Conservation (phyloP, 2,329 filamentous ascomycete genomes). For the Fusarium citri region DNA sequence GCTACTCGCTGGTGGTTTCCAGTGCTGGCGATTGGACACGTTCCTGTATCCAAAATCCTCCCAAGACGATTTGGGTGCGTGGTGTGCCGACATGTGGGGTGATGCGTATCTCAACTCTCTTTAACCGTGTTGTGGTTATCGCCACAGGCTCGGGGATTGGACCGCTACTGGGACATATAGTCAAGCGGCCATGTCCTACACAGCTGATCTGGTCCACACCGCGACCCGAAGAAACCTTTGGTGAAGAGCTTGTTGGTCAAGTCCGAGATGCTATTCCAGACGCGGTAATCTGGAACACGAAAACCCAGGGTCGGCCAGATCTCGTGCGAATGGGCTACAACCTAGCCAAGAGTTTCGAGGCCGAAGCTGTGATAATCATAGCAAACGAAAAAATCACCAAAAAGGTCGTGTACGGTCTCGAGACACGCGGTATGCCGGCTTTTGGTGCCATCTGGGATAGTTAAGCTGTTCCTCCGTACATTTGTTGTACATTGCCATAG, state of each 20-base stretch:
- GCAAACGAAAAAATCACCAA: conserved; percentile 76
- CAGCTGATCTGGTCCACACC: conserved; percentile 78
- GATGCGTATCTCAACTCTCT: conserved; percentile 74
- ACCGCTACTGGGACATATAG: conserved; percentile 71
- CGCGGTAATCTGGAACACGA: conserved; percentile 76
- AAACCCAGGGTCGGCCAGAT: conserved; percentile 68
- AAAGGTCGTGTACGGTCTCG: conserved; percentile 75
- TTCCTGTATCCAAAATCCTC: conserved; percentile 70
- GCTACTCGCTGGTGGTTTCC: conserved; percentile 77
- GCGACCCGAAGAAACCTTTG: conserved; percentile 71
- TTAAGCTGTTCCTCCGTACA: conserved; percentile 35
- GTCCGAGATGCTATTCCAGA: conserved; percentile 69
- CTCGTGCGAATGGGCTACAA: conserved; percentile 64
- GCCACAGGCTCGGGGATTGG: conserved; percentile 81
- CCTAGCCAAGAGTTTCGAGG: conserved; percentile 64
- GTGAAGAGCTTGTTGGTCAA: conserved; percentile 64
- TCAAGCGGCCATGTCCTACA: conserved; percentile 60
- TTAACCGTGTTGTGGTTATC: conserved; percentile 73
- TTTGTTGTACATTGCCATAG: neutral
- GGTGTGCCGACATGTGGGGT: conserved; percentile 76
- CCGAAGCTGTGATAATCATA: conserved; percentile 80
- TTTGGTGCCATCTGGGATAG: conserved; percentile 81
- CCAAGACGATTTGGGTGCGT: conserved; percentile 73
- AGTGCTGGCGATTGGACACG: conserved; percentile 82
- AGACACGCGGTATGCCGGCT: conserved; percentile 72